Conservation (phyloP, 345 rosid species). For the Tarenaya hassleriana region DNA sequence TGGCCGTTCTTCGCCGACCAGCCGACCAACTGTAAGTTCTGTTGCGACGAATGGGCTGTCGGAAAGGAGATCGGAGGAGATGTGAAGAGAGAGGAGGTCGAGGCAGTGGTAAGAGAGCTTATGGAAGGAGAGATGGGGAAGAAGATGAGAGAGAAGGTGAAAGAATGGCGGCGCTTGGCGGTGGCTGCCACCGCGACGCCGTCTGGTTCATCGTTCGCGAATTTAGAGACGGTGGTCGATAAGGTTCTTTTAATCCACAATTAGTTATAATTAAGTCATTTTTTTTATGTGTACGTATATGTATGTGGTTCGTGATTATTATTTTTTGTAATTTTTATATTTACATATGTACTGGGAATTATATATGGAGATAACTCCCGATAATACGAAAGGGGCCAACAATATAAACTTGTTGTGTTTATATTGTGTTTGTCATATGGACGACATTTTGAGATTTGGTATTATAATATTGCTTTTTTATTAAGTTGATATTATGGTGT, state of each 20-base stretch:
- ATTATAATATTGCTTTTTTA: no score
- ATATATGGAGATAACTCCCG: no score
- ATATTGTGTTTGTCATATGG: no score
- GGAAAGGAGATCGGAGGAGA: slow-evolving; percentile 49
- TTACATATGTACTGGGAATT: no score
- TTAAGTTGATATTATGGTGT: no score
- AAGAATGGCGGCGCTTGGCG: slow-evolving; percentile 36
- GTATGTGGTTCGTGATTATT: no score
- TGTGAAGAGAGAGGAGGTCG: slow-evolving; percentile 48
- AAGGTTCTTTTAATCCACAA: slow-evolving; percentile 23
- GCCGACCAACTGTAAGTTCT: slow-evolving; percentile 45
- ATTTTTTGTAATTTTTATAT: no score
- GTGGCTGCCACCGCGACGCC: slow-evolving; percentile 17
- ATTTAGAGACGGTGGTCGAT: slow-evolving; percentile 26
- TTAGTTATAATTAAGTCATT: no score
- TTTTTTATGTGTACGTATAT: no score
- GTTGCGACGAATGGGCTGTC: slow-evolving; percentile 44
- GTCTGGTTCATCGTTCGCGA: slow-evolving; percentile 33
- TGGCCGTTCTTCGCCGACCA: slow-evolving; percentile 70
- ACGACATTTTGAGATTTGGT: no score
- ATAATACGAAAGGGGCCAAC: no score
- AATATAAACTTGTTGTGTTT: no score
- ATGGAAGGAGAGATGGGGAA: slow-evolving; percentile 47
- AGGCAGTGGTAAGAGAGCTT: slow-evolving; percentile 39
- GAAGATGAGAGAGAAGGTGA: slow-evolving; percentile 38